Conservation (phyloP, 1,284 basidiomycete species). For the Cutaneotrichosporon daszewskae region DNA sequence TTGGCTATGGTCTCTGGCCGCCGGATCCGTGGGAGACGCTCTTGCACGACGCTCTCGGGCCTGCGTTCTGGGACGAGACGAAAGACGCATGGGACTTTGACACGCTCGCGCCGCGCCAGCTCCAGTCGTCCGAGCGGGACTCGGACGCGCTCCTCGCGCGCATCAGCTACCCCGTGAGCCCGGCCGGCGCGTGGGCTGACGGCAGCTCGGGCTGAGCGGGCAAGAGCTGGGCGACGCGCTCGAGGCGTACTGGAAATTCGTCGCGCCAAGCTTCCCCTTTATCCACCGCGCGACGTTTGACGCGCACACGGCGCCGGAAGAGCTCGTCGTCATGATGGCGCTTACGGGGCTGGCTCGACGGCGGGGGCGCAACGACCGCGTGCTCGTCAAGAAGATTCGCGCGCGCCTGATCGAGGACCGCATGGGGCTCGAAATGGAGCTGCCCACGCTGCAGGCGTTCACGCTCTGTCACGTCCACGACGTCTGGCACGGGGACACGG, state of each 20-base stretch:
- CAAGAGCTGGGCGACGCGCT: slow-evolving; percentile 24
- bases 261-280: slow-evolving; percentile 37
- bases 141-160: slow-evolving; percentile 13
- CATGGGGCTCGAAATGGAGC: slow-evolving; percentile 34
- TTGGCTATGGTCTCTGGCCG: slow-evolving; percentile 15
- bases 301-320: slow-evolving; percentile 21
- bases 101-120: too few relatives aligned
- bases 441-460: slow-evolving; percentile 34
- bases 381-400: slow-evolving; percentile 23
- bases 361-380: slow-evolving; percentile 7
- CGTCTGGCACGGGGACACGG: slow-evolving; percentile 33
- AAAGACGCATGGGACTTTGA: slow-evolving; percentile 14
- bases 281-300: slow-evolving; percentile 40
- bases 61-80: slow-evolving; percentile 10
- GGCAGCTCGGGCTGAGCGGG: slow-evolving; percentile 19
- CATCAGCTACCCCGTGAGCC: slow-evolving; percentile 8
- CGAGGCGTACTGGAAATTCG: slow-evolving; percentile 26
- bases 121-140: too few relatives aligned
- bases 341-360: slow-evolving; percentile 22
- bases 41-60: slow-evolving; percentile 15
- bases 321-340: slow-evolving; percentile 36
- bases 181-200: slow-evolving; percentile 20
- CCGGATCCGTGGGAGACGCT: slow-evolving; percentile 21
- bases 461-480: slow-evolving; percentile 38
- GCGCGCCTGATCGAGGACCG: slow-evolving; percentile 28